Evolutionary conservation across 352 stramenopile genomes (phyloP).

Genomic region (Phytophthora multivora): DNA sequence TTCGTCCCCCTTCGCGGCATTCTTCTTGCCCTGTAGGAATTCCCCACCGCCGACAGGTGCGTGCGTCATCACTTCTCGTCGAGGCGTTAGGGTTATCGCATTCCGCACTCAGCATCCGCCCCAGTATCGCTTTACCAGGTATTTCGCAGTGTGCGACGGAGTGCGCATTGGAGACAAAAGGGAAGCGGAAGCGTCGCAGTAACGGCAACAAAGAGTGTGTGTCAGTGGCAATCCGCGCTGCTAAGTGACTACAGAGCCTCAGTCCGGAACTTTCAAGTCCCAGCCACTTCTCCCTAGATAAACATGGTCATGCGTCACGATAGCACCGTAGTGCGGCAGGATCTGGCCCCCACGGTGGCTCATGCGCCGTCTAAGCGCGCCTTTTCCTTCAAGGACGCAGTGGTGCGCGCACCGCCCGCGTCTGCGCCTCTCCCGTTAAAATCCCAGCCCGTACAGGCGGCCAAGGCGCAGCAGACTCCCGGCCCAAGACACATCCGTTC

Average conservation of each 20-base stretch:
- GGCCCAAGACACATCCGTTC: slow-evolving; percentile 33
- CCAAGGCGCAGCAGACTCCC: background rate
- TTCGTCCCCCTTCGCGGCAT: background rate
- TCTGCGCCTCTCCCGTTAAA: background rate
- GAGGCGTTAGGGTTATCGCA: slow-evolving; percentile 8
- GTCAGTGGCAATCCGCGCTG: too few species aligned
- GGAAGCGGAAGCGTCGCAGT: slow-evolving; percentile 26
- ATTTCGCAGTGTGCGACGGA: slow-evolving; percentile 11
- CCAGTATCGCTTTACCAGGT: background rate
- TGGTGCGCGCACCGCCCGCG: slow-evolving; percentile 25
- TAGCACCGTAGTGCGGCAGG: slow-evolving; percentile 7
- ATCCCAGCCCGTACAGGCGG: background rate
- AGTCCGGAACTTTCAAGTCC: slow-evolving; percentile 7
- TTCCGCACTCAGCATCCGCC: background rate
- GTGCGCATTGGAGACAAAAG: slow-evolving; percentile 3
- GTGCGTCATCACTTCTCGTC: slow-evolving; percentile 6
- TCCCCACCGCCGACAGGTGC: background rate
- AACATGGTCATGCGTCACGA: slow-evolving; percentile 34
- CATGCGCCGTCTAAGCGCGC: slow-evolving; percentile 13
- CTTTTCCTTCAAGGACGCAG: slow-evolving; percentile 45
- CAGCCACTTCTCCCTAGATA: background rate
- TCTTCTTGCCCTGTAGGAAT: background rate
- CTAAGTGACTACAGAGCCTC: background rate
- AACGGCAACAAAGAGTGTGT: slow-evolving; percentile 7
- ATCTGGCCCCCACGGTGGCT: slow-evolving; percentile 4